These are phyloP conservation scores for Dothistroma pini DNA, from an alignment of 2,329 filamentous ascomycete species.

Conservation along the genomic window DNA sequence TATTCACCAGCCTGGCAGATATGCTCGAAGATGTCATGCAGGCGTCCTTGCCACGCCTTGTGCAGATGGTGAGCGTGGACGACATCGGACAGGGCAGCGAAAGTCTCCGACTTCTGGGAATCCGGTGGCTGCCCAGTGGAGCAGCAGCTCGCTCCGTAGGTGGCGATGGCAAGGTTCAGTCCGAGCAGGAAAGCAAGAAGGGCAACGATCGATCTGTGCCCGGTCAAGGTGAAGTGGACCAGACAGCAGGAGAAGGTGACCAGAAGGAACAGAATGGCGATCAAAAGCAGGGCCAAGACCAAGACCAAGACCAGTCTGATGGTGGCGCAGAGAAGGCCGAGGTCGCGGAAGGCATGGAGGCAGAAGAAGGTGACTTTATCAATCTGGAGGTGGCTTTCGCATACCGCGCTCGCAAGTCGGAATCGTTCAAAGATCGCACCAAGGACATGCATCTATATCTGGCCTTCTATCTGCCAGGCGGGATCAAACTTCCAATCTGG, in stretches of 20 bases:
- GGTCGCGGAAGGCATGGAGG: slow-evolving; percentile 62
- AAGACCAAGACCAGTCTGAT: slow-evolving; percentile 19
- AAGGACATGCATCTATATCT: slow-evolving; percentile 71
- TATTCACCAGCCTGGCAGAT: slow-evolving; percentile 66
- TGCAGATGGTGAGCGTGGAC: slow-evolving; percentile 72
- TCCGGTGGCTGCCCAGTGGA: slow-evolving; percentile 69
- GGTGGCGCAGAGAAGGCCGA: slow-evolving; percentile 28
- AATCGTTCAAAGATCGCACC: slow-evolving; percentile 58
- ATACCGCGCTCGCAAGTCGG: slow-evolving; percentile 60
- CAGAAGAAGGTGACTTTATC: slow-evolving; percentile 73
- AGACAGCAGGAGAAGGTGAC: slow-evolving; percentile 38
- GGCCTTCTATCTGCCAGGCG: slow-evolving; percentile 59
- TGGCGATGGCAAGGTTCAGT: slow-evolving; percentile 55
- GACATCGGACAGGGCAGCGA: slow-evolving; percentile 74
- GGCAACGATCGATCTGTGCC: slow-evolving; percentile 49
- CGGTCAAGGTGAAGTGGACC: slow-evolving; percentile 41
- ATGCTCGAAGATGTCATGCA: slow-evolving; percentile 79
- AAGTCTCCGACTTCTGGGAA: slow-evolving; percentile 64
- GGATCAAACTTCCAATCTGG: slow-evolving; percentile 62
- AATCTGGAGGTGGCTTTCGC: slow-evolving; percentile 73
- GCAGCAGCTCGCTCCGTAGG: slow-evolving; percentile 62
- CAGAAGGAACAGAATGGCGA: slow-evolving; percentile 32
- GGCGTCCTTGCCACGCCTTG: slow-evolving; percentile 63
- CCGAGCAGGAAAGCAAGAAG: slow-evolving; percentile 43
- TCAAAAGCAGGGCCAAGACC: slow-evolving; percentile 32